Evolutionary conservation across 768 basidiomycete species (phyloP).

Genomic region (Lactifluus volemus): DNA sequence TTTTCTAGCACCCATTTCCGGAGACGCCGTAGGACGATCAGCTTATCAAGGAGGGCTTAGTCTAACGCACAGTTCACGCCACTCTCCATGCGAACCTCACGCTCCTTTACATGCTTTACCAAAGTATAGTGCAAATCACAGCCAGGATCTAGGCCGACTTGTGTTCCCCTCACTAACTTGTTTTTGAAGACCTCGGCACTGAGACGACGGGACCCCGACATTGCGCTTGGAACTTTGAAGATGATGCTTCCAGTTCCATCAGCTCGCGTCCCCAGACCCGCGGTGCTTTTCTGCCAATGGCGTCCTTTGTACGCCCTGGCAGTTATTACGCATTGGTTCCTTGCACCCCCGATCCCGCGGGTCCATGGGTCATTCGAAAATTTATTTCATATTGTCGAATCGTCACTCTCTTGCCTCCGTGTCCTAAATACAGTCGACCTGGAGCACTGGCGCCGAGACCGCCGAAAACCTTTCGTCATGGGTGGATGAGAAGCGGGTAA

Average conservation of each 20-base stretch:
- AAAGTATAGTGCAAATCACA: conserved; percentile 39
- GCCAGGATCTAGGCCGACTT: background rate
- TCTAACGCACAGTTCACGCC: conserved; percentile 53
- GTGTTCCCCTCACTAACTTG: background rate
- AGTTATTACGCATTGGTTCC: conserved; percentile 30
- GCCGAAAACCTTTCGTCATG: conserved; percentile 37
- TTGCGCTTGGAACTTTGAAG: conserved; percentile 36
- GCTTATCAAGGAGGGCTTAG: conserved; percentile 45
- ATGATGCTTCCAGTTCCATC: conserved; percentile 34
- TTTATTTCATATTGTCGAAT: background rate
- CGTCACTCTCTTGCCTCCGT: conserved; percentile 19
- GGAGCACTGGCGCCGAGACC: conserved; percentile 44
- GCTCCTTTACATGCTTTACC: conserved; percentile 52
- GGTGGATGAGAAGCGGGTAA: conserved; percentile 39
- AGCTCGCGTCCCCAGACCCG: conserved; percentile 48
- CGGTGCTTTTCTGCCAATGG: conserved; percentile 52
- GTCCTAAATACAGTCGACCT: conserved; percentile 40
- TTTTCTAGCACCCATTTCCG: conserved; percentile 52
- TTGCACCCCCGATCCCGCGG: background rate
- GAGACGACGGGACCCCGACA: conserved; percentile 54
- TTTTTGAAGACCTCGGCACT: conserved; percentile 52
- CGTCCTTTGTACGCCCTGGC: conserved; percentile 51
- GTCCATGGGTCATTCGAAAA: background rate
- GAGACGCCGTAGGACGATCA: conserved; percentile 59
- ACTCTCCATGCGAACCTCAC: conserved; percentile 50